phyloP scores from a whole-genome alignment of 305 asterid genomes.

The Solanum hybrid region DNA sequence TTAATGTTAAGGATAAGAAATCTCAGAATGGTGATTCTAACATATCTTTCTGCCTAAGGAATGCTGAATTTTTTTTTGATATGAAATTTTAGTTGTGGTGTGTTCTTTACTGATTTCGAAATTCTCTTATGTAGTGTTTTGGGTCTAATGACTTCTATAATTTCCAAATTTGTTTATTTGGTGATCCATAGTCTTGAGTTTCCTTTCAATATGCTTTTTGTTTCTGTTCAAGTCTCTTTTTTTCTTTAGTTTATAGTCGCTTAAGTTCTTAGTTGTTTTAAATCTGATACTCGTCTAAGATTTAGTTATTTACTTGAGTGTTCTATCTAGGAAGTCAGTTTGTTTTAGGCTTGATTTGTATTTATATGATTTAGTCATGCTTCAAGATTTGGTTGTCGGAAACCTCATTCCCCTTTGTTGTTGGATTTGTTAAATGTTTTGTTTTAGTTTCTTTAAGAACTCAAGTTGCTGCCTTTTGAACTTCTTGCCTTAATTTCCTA shows the following conservation, averaged over 20 bases:
- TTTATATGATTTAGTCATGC: background rate
- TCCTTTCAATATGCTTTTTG: background rate
- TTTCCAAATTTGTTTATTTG: background rate
- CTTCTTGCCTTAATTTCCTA: background rate
- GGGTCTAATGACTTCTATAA: background rate
- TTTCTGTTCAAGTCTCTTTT: background rate
- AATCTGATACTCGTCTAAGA: background rate
- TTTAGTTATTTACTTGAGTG: background rate
- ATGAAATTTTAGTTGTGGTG: background rate
- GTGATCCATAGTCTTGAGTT: background rate
- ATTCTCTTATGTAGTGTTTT: background rate
- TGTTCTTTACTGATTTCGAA: background rate
- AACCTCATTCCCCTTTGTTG: background rate
- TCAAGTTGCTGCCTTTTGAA: background rate
- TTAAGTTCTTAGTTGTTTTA: background rate
- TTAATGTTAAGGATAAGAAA: background rate
- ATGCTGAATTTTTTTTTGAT: background rate
- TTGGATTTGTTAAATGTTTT: background rate
- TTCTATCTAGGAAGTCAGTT: background rate
- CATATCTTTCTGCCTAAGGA: background rate
- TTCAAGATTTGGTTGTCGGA: background rate
- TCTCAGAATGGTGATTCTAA: background rate
- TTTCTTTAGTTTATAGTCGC: background rate
- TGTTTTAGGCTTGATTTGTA: too few relatives aligned
- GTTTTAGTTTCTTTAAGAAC: background rate